Evolutionary conservation across 2,329 filamentous ascomycete genomes (phyloP).

Genomic region (Chaetomium sp.): DNA sequence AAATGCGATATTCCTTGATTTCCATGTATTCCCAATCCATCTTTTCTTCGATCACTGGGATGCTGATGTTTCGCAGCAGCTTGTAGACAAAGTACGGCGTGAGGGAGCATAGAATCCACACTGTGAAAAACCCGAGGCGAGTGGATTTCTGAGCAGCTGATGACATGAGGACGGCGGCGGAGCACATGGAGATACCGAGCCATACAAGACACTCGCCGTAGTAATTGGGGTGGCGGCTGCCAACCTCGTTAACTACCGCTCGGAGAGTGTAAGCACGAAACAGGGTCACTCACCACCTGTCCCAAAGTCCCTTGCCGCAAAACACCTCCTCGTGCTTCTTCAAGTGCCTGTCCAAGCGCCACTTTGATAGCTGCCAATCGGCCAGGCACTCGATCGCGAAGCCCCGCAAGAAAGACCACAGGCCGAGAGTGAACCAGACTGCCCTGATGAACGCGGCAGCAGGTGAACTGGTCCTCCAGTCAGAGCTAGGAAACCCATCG

Average conservation of each 20-base stretch:
- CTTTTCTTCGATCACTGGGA: conserved; percentile 62
- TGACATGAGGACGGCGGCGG: conserved; percentile 49
- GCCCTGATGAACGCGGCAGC: neutral
- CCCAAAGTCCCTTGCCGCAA: conserved; percentile 57
- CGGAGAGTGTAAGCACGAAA: neutral
- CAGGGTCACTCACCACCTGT: conserved; percentile 37
- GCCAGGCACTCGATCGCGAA: conserved; percentile 48
- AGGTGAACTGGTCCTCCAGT: conserved; percentile 23
- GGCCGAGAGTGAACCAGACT: conserved; percentile 52
- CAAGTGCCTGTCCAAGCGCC: conserved; percentile 53
- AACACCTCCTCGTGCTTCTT: conserved; percentile 65
- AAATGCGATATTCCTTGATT: conserved; percentile 58
- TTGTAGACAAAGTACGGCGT: conserved; percentile 57
- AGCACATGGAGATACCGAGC: conserved; percentile 57
- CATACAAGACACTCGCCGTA: conserved; percentile 66
- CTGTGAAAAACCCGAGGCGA: conserved; percentile 36
- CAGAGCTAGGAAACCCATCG: conserved; percentile 49
- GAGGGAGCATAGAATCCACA: conserved; percentile 42
- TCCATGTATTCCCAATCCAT: conserved; percentile 60
- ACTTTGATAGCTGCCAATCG: conserved; percentile 57
- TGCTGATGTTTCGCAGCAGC: conserved; percentile 43
- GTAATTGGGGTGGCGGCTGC: conserved; percentile 59
- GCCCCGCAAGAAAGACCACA: conserved; percentile 32
- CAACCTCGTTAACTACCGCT: neutral
- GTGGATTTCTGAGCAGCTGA: conserved; percentile 51